Percentiles rank a stretch among this genome's conserved stretches.
phyloP scores from a whole-genome alignment of 1,139 yeast species.

The Candida sojae region DNA sequence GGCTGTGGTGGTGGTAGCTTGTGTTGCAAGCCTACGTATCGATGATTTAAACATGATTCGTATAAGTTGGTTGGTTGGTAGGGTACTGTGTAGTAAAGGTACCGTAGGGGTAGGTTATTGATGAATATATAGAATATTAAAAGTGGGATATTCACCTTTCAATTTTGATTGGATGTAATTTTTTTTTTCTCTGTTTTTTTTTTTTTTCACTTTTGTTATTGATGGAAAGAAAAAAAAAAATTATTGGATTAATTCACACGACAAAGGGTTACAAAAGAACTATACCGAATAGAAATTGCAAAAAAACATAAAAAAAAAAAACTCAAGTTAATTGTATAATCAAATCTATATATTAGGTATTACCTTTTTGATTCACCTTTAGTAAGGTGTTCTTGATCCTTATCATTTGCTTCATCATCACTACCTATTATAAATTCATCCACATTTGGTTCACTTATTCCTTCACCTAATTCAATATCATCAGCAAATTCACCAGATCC shows the following conservation, averaged over 20 bases:
- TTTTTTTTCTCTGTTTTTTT: not conserved
- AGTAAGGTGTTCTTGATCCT: not conserved
- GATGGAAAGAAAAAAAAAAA: too few relatives aligned
- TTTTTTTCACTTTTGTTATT: not conserved
- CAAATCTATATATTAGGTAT: not conserved
- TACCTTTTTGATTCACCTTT: not conserved
- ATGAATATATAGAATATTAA: too few relatives aligned
- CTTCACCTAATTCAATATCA: constrained; percentile 43
- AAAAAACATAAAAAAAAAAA: not conserved
- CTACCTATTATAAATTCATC: constrained; percentile 42
- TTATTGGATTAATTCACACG: not conserved
- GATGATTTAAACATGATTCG: constrained; percentile 25
- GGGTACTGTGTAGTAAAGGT: not conserved
- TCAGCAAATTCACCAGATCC: constrained; percentile 21
- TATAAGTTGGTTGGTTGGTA: too few relatives aligned
- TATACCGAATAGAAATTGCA: not conserved
- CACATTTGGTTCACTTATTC: constrained; percentile 15
- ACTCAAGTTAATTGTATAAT: not conserved
- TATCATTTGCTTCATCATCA: constrained; percentile 44
- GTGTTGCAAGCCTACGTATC: constrained; percentile 37
- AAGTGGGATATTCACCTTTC: too few relatives aligned
- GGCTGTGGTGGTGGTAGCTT: constrained; percentile 15
- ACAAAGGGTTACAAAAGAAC: not conserved
- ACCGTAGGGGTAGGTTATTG: too few relatives aligned
- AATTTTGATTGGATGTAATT: not conserved